These are phyloP conservation scores for Datura wrightii DNA, from an alignment of 257 asterid species.

Conservation along the genomic window DNA sequence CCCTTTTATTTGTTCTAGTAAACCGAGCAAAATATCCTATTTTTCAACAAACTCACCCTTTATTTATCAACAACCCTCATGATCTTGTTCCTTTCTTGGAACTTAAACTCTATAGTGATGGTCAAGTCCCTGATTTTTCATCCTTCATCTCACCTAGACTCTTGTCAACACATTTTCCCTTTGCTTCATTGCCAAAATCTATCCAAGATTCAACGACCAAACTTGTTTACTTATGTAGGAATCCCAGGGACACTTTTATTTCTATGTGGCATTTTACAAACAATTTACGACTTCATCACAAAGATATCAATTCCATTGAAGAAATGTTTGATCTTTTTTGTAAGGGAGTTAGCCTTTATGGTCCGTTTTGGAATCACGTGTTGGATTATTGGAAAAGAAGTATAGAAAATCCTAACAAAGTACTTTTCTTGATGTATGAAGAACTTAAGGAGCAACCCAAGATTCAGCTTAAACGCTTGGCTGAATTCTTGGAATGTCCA, in stretches of 20 bases:
- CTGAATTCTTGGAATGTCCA: too few relatives aligned
- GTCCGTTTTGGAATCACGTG: conserved; percentile 37
- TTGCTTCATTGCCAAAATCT: conserved; percentile 9
- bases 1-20: background rate
- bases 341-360: conserved; percentile 16
- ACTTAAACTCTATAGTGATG: background rate
- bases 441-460: too few relatives aligned
- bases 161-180: conserved; percentile 33
- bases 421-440: background rate
- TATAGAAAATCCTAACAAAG: conserved; percentile 24
- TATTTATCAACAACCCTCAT: conserved; percentile 33
- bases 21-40: conserved; percentile 17
- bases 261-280: conserved; percentile 39
- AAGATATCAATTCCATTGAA: background rate
- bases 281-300: background rate
- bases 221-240: conserved; percentile 35
- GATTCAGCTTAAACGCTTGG: too few relatives aligned
- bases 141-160: background rate
- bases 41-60: conserved; percentile 30
- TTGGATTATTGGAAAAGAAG: conserved; percentile 29
- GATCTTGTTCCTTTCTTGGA: conserved; percentile 35
- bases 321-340: conserved; percentile 35
- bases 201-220: conserved; percentile 7
- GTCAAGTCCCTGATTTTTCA: background rate
- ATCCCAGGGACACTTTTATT: conserved; percentile 30